Evolutionary conservation across 2,329 filamentous ascomycete species (phyloP).

Genomic region (Alternaria triticimaculans): DNA sequence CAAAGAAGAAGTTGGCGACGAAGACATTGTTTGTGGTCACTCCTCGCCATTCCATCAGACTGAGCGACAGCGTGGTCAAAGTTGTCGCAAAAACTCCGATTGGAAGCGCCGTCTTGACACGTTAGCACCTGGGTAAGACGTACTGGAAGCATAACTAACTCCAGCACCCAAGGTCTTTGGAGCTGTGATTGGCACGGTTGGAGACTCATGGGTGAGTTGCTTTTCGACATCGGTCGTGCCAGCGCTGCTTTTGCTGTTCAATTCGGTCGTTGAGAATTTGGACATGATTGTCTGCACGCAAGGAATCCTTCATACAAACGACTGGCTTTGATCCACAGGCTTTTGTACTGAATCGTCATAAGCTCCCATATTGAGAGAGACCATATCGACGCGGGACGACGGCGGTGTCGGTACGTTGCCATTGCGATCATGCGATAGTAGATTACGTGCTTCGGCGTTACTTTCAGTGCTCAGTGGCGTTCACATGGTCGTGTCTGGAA

Average conservation of each 20-base stretch:
- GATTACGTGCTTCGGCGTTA: conserved; percentile 6
- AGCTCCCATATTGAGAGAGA: not conserved
- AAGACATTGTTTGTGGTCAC: conserved; percentile 60
- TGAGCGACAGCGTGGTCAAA: conserved; percentile 60
- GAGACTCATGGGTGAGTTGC: conserved; percentile 15
- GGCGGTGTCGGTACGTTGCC: not conserved
- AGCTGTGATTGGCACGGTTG: not conserved
- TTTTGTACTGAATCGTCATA: not conserved
- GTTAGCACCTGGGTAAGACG: not conserved
- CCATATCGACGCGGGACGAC: not conserved
- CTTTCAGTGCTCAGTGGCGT: not conserved
- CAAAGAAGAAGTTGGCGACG: conserved; percentile 63
- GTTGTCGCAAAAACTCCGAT: conserved; percentile 63
- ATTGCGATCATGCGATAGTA: not conserved
- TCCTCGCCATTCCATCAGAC: conserved; percentile 63
- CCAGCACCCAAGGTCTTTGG: conserved; percentile 22
- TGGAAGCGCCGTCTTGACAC: conserved; percentile 55
- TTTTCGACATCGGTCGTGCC: conserved; percentile 21
- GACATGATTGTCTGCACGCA: not conserved
- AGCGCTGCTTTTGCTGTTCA: conserved; percentile 11
- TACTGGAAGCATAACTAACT: conserved; percentile 1
- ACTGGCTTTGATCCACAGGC: not conserved
- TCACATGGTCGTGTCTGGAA: not conserved
- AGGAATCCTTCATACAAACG: not conserved
- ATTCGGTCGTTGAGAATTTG: not conserved